Evolutionary conservation across 306 rosid species (phyloP).

Genomic region (Cotoneaster glaucophyllus): DNA sequence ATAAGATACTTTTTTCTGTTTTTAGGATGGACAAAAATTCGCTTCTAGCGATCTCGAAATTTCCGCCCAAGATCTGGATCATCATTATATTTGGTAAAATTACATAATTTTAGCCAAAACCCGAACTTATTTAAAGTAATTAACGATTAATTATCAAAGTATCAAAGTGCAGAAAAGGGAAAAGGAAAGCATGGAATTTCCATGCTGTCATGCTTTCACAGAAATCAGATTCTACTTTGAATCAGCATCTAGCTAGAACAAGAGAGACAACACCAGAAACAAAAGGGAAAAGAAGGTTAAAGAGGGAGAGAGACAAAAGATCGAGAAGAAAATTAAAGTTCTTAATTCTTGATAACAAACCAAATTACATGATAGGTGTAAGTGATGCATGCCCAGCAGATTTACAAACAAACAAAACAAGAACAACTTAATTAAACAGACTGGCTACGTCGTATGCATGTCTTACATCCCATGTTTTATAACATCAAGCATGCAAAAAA

Average conservation of each 20-base stretch:
- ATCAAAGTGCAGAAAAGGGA: slow-evolving; percentile 10
- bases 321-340: slow-evolving; percentile 11
- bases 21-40: not conserved
- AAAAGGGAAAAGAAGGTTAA: slow-evolving; percentile 13
- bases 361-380: slow-evolving; percentile 76
- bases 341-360: slow-evolving; percentile 26
- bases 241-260: slow-evolving; percentile 19
- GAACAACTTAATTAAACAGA: slow-evolving; percentile 20
- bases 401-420: slow-evolving; percentile 16
- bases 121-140: not conserved
- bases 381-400: slow-evolving; percentile 95
- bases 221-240: slow-evolving; percentile 31
- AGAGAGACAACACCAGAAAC: slow-evolving; percentile 16
- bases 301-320: not conserved
- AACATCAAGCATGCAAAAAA: slow-evolving; percentile 5
- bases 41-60: not conserved
- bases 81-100: not conserved
- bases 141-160: slow-evolving; percentile 14
- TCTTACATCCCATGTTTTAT: slow-evolving; percentile 81
- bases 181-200: not conserved
- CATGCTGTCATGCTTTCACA: slow-evolving; percentile 2
- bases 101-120: not conserved
- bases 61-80: not conserved
- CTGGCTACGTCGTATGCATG: slow-evolving; percentile 94
- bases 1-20: slow-evolving; percentile 2